Evolutionary conservation across 78 protist genomes (phyloP).

Genomic region (Goniomonas avonlea): DNA sequence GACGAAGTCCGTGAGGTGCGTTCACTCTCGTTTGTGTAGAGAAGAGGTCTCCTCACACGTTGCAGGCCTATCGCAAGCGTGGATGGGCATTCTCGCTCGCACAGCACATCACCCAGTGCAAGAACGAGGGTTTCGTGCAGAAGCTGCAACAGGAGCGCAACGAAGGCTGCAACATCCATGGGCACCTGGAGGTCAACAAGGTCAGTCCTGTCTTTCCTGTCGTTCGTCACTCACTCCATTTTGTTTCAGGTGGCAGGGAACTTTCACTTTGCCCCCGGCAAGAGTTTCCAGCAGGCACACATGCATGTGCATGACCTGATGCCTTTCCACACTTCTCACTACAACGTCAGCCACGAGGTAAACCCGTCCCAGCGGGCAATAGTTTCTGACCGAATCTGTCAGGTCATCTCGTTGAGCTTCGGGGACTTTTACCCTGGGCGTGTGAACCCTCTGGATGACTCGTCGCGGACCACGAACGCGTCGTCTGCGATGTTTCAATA

Average conservation of each 20-base stretch:
- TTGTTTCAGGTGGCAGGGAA: conserved; percentile 74
- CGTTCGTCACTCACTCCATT: neutral
- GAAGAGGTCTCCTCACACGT: neutral
- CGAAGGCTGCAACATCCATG: conserved; percentile 81
- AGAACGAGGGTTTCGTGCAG: conserved; percentile 14
- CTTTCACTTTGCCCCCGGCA: conserved; percentile 82
- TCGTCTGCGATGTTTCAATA: conserved; percentile 70
- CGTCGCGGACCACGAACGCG: neutral
- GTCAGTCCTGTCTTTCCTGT: neutral
- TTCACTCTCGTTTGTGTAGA: no score
- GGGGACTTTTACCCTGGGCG: conserved; percentile 80
- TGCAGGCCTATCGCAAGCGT: conserved; percentile 50
- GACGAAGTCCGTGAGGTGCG: conserved; percentile 40
- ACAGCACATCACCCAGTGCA: conserved; percentile 45
- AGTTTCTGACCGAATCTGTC: no score
- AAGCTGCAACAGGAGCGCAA: neutral
- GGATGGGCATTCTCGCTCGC: conserved; percentile 69
- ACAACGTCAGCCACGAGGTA: conserved; percentile 11
- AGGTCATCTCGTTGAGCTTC: conserved; percentile 63
- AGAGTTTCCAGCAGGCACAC: conserved; percentile 46
- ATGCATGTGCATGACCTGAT: conserved; percentile 66
- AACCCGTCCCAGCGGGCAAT: no score
- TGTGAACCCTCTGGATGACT: conserved; percentile 68
- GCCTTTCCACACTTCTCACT: conserved; percentile 15
- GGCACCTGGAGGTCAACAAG: conserved; percentile 61